Evolutionary conservation across 177 flowering plant species (phyloP), one percentile per base, ranked within the genome.

Genomic region (Tripterygium wilfordii): DNA sequence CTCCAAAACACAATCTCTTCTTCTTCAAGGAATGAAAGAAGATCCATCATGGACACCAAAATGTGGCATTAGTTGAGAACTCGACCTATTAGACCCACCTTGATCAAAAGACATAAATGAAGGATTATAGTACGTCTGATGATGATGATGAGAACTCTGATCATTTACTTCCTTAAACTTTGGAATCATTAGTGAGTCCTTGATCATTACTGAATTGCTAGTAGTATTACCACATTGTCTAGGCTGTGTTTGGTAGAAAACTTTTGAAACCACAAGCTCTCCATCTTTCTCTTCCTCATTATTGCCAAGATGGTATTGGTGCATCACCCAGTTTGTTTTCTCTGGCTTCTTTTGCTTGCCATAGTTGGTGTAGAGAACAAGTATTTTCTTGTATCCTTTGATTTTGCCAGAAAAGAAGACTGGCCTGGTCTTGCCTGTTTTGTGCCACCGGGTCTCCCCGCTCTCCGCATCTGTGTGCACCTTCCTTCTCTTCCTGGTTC

Each of bases 281-380:
- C 94, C 94, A 18, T 82, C 88, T 35, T 76, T 85, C 67, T 85
- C 94, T 32, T 82, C 94, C 38, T 85, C 94, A 28, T 66, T 67
- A 22, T 53, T 56, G 35, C 92, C 92, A 10, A 84, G 70, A 56
- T 84, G 92, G 63, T 84, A 84, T 10, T 84, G 88, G 42, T 85
- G 94, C 94, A 85, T 85, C 15, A 85, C 88, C 94, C 94, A 85
- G 33, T 79, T 85, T 0, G 94, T 85, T 23, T 85, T 85, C 62
- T 85, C 88, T 0, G 94, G 88, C 60, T 85, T 85, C 42, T 67
- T 69, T 42, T 79, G 79, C 64, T 75, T 82, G 12, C 88, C 86
- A 39, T 75, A 82, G 73, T 79, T 85, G 21, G 88, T 82, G 68
- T 85, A 85, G n/a, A 85, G 88, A 27, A 85, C 94, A 15, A 85